These are phyloP conservation scores for Pestalotiopsis sp. DNA, from an alignment of 2,329 filamentous ascomycete genomes.

Conservation along the genomic window DNA sequence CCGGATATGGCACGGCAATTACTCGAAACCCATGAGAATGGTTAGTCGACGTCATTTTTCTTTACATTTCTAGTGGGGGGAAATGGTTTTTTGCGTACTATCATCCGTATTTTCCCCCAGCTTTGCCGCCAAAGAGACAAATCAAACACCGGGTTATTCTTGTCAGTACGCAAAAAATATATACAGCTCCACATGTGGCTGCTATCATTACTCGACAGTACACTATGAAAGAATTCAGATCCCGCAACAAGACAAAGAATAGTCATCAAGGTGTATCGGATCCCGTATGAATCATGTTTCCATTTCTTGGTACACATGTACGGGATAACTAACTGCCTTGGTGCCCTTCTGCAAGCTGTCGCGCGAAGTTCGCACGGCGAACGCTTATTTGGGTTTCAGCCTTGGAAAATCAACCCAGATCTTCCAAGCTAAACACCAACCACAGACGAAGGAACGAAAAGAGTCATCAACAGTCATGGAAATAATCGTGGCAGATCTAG, in stretches of 20 bases:
- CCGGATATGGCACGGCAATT: constrained; percentile 1
- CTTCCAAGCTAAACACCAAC: neutral
- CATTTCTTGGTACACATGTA: too few relatives aligned
- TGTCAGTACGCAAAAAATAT: neutral
- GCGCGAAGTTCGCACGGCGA: neutral
- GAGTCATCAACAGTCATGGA: too few relatives aligned
- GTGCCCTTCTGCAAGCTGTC: neutral
- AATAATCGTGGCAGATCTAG: too few relatives aligned
- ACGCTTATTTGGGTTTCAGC: neutral
- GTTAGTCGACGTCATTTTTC: neutral
- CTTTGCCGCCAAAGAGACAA: neutral
- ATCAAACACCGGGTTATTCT: neutral
- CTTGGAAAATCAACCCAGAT: neutral
- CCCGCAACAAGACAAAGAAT: neutral
- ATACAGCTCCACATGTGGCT: neutral
- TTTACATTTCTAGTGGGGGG: neutral
- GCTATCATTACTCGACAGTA: neutral
- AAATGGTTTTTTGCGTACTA: neutral
- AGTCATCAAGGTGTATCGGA: neutral
- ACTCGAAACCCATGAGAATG: neutral
- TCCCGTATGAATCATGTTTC: too few relatives aligned
- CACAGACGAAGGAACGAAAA: too few relatives aligned
- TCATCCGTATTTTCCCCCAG: neutral
- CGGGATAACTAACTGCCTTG: too few relatives aligned
- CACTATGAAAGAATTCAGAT: neutral